Percentiles rank a stretch among this genome's conserved stretches.
These are phyloP conservation scores for Fagopyrum esculentum DNA, from an alignment of 148 eudicot species.

Conservation along the genomic window DNA sequence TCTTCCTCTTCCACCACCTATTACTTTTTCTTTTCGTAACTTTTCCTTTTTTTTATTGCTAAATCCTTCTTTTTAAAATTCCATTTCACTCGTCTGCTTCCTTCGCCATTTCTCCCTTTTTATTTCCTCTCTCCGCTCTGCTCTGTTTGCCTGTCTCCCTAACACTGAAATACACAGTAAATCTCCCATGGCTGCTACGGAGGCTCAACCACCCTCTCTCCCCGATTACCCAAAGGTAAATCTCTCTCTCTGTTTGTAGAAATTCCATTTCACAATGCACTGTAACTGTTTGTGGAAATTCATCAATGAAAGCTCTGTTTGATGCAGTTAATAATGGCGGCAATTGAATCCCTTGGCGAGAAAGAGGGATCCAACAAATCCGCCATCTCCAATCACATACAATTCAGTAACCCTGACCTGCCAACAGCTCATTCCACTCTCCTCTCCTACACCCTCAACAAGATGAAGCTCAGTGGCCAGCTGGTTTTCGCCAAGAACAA, in stretches of 20 bases:
- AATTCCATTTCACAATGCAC: neutral
- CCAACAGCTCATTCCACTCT: constrained; percentile 34
- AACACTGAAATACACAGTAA: neutral
- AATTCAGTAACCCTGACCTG: constrained; percentile 26
- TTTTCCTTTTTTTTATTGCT: neutral
- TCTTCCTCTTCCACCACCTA: neutral
- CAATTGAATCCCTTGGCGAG: constrained; percentile 29
- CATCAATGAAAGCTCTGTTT: neutral
- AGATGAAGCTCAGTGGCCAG: constrained; percentile 33
- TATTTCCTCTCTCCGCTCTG: neutral
- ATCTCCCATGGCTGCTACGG: constrained; percentile 2
- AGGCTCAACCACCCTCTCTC: constrained; percentile 17
- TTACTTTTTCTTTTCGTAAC: neutral
- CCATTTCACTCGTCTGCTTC: neutral
- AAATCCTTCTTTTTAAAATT: neutral
- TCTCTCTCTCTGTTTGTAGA: neutral
- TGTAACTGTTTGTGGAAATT: neutral
- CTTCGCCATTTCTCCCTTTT: neutral
- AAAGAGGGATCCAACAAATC: constrained; percentile 37
- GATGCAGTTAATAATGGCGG: constrained; percentile 35
- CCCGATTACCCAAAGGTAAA: constrained; percentile 38
- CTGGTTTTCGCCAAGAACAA: constrained; percentile 41
- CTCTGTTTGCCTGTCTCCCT: neutral
- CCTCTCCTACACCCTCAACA: constrained; percentile 31
- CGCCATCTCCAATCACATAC: constrained; percentile 33